These are phyloP conservation scores for Teratosphaeria viscida DNA, from an alignment of 2,329 filamentous ascomycete genomes.

Conservation along the genomic window DNA sequence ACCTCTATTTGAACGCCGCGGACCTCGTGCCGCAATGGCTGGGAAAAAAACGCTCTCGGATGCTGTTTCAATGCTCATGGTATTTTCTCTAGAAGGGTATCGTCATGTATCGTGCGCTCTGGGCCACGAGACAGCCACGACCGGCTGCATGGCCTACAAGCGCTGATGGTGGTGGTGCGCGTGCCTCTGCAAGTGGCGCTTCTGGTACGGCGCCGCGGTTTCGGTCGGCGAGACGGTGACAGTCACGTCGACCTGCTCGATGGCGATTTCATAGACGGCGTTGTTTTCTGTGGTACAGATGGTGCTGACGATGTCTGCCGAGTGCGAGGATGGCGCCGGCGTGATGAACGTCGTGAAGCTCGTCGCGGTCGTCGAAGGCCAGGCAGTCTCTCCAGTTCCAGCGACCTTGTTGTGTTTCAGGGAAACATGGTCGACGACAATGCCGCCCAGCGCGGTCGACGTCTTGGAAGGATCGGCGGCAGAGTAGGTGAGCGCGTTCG, in stretches of 20 bases:
- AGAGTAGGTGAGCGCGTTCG: constrained; percentile 12
- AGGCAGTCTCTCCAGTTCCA: background rate
- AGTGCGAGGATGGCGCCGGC: constrained; percentile 15
- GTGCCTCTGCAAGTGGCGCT: constrained; percentile 22
- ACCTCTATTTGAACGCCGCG: background rate
- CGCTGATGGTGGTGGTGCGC: constrained; percentile 9
- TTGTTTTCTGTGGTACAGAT: constrained; percentile 33
- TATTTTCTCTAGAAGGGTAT: background rate
- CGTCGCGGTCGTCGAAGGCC: background rate
- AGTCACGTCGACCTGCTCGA: constrained; percentile 34
- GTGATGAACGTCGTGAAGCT: constrained; percentile 9
- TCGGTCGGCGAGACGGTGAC: constrained; percentile 27
- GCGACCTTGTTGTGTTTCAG: background rate
- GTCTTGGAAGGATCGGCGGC: constrained; percentile 15
- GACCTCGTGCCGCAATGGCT: background rate
- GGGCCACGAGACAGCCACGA: background rate
- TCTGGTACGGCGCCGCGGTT: constrained; percentile 15
- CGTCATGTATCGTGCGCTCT: background rate
- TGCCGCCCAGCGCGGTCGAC: constrained; percentile 14
- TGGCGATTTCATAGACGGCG: constrained; percentile 34
- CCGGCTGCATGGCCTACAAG: background rate
- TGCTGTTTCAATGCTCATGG: background rate
- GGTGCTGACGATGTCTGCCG: constrained; percentile 25
- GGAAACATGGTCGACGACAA: constrained; percentile 9
- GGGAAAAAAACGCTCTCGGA: background rate